Evolutionary conservation across 495 filamentous ascomycete species (phyloP).

Genomic region (Hypoxylon trugodes): DNA sequence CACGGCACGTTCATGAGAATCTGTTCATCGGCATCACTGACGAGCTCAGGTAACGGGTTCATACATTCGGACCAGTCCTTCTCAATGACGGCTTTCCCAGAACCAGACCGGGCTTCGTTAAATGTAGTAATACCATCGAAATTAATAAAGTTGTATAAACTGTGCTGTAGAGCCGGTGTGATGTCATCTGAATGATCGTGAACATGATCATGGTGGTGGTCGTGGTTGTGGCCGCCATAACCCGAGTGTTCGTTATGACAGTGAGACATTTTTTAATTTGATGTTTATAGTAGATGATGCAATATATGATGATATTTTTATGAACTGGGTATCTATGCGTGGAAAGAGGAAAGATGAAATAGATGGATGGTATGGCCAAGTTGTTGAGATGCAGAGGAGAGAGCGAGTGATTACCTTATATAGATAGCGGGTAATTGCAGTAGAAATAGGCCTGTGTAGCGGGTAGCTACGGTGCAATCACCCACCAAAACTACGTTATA

Average conservation of each 20-base stretch:
- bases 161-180: conserved; percentile 84
- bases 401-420: neutral
- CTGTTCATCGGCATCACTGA: conserved; percentile 91
- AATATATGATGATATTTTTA: neutral
- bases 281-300: neutral
- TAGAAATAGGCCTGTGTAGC: too few species aligned
- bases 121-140: conserved; percentile 86
- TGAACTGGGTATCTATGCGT: neutral
- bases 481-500: neutral
- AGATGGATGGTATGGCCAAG: too few species aligned
- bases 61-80: conserved; percentile 91
- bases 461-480: conserved; percentile 25
- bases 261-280: conserved; percentile 56
- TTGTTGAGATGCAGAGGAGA: neutral
- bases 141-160: conserved; percentile 89
- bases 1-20: conserved; percentile 92
- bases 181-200: conserved; percentile 93
- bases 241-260: conserved; percentile 55
- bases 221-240: conserved; percentile 45
- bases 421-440: conserved; percentile 35
- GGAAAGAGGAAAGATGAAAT: conserved; percentile 1
- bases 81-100: conserved; percentile 78
- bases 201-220: conserved; percentile 39
- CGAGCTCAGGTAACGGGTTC: conserved; percentile 72
- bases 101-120: conserved; percentile 75